phyloP scores from a whole-genome alignment of 345 rosid species.

The Pistacia integerrima region DNA sequence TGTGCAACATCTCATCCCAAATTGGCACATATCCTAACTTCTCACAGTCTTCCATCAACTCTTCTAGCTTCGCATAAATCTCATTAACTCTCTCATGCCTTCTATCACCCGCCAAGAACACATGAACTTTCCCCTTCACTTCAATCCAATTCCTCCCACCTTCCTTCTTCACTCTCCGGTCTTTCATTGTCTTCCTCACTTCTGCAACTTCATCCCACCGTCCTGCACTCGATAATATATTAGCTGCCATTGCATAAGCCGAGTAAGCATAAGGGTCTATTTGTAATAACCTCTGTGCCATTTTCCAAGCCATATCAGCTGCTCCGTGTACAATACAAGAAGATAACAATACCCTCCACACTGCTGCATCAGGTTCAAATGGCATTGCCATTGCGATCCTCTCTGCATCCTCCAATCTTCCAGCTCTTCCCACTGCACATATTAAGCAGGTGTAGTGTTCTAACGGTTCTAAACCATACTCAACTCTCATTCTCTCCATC shows the following conservation, averaged over 20 bases:
- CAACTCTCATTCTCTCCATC: no score
- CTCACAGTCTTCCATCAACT: slow-evolving; percentile 28
- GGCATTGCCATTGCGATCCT: no score
- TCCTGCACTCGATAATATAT: slow-evolving; percentile 32
- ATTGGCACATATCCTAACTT: no score
- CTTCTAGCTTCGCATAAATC: slow-evolving; percentile 38
- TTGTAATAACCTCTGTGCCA: slow-evolving; percentile 15
- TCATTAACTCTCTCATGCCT: slow-evolving; percentile 37
- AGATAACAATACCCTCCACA: slow-evolving; percentile 29
- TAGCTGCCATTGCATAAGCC: slow-evolving; percentile 41
- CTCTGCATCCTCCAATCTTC: no score
- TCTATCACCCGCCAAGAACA: slow-evolving; percentile 12
- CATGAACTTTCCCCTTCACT: no score
- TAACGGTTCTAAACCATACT: no score
- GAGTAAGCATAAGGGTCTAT: slow-evolving; percentile 32
- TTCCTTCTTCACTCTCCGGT: no score
- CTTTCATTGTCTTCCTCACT: no score
- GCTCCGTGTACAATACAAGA: slow-evolving; percentile 32
- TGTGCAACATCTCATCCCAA: no score
- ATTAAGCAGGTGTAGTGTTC: slow-evolving; percentile 25
- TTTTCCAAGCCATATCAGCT: slow-evolving; percentile 33
- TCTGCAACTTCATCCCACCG: neutral
- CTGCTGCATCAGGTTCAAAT: no score
- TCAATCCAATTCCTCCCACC: no score
- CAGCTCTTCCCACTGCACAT: slow-evolving; percentile 29